These are phyloP conservation scores for Circinella minor DNA, from an alignment of 371 early-diverging fungal species.

Conservation along the genomic window DNA sequence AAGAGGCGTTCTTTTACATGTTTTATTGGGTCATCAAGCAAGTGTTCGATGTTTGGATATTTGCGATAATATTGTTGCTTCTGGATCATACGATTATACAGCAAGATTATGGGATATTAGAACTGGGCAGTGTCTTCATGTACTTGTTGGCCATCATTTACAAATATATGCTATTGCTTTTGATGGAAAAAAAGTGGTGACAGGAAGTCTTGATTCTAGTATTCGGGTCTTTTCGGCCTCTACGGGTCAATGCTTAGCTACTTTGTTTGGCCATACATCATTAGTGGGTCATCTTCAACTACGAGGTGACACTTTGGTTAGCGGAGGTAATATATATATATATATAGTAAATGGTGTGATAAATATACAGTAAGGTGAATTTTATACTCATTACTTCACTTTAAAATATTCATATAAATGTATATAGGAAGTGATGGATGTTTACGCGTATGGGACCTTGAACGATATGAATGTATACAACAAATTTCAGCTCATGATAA, in stretches of 20 bases:
- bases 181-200: conserved; percentile 66
- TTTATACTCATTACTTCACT: conserved; percentile 56
- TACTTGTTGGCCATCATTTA: conserved; percentile 68
- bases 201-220: conserved; percentile 79
- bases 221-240: conserved; percentile 73
- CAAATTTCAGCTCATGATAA: conserved; percentile 79
- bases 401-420: conserved; percentile 38
- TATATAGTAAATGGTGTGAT: too few relatives aligned
- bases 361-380: too few relatives aligned
- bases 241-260: conserved; percentile 59
- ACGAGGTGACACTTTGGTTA: conserved; percentile 16
- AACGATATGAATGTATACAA: conserved; percentile 62
- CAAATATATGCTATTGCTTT: conserved; percentile 72
- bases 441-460: conserved; percentile 85
- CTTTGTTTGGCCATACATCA: conserved; percentile 79
- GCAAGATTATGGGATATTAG: conserved; percentile 87
- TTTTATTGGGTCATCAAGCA: conserved; percentile 77
- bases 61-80: conserved; percentile 74
- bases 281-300: conserved; percentile 86
- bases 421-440: conserved; percentile 83
- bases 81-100: conserved; percentile 89
- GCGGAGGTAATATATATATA: neutral
- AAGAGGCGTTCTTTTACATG: conserved; percentile 59
- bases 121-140: conserved; percentile 72
- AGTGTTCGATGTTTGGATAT: conserved; percentile 84